phyloP scores from a whole-genome alignment of 805 yeast species.

The Saturnispora sanitii region DNA sequence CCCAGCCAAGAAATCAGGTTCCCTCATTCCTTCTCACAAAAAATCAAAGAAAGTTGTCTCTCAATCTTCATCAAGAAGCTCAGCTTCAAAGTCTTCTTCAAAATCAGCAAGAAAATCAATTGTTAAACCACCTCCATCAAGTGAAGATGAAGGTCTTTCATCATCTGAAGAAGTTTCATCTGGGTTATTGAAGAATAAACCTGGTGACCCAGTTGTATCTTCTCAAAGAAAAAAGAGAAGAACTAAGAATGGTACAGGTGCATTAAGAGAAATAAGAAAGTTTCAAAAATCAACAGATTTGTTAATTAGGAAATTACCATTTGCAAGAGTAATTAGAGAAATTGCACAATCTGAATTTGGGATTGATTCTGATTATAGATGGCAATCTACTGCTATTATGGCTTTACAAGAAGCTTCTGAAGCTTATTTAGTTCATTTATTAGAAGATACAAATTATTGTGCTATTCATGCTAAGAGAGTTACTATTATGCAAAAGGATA shows the following conservation, averaged over 20 bases:
- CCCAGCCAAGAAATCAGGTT: conserved; percentile 5
- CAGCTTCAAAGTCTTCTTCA: neutral
- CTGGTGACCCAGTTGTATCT: conserved; percentile 38
- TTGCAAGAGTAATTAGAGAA: conserved; percentile 67
- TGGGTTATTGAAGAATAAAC: conserved; percentile 39
- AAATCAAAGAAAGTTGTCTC: neutral
- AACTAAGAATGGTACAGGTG: conserved; percentile 56
- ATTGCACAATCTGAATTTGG: conserved; percentile 55
- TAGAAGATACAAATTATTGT: conserved; percentile 69
- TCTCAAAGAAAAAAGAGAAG: conserved; percentile 28
- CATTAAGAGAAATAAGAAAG: conserved; percentile 56
- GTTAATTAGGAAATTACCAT: conserved; percentile 61
- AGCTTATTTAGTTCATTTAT: conserved; percentile 60
- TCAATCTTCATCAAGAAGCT: neutral
- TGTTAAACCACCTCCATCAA: conserved; percentile 9
- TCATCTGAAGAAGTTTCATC: neutral
- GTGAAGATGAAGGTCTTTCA: conserved; percentile 4
- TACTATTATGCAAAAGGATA: conserved; percentile 79
- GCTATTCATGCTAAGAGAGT: conserved; percentile 76
- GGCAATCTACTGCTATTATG: conserved; percentile 72
- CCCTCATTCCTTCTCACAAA: neutral
- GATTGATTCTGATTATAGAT: conserved; percentile 46
- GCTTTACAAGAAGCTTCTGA: conserved; percentile 79
- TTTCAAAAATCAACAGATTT: conserved; percentile 62
- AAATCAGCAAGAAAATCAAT: conserved; percentile 1